These are phyloP conservation scores for Spiraea crenata DNA, from an alignment of 331 rosid species.

Conservation along the genomic window DNA sequence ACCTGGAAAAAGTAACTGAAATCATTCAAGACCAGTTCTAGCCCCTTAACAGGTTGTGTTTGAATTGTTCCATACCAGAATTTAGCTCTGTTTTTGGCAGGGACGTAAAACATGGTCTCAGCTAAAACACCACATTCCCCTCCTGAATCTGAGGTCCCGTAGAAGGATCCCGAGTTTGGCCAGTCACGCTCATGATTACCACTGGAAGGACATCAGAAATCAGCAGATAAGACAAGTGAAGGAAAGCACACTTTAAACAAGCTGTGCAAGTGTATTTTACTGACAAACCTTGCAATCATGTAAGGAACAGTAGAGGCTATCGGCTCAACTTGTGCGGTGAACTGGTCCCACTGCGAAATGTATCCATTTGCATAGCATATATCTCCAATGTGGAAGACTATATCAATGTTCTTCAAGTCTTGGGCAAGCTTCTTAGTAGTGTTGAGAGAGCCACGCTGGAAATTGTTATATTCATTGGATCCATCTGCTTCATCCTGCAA, in stretches of 20 bases:
- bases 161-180: slow-evolving; percentile 87
- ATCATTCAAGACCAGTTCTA: slow-evolving; percentile 1
- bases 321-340: slow-evolving; percentile 87
- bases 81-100: slow-evolving; percentile 78
- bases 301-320: slow-evolving; percentile 80
- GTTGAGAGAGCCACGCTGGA: slow-evolving; percentile 75
- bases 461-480: slow-evolving; percentile 84
- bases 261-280: background rate
- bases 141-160: slow-evolving; percentile 70
- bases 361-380: slow-evolving; percentile 86
- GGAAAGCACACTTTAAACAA: background rate
- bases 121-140: slow-evolving; percentile 97
- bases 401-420: slow-evolving; percentile 66
- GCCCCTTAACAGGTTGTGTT: background rate
- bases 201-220: slow-evolving; percentile 38
- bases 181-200: slow-evolving; percentile 98
- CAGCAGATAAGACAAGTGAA: slow-evolving; percentile 17
- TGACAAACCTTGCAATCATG: slow-evolving; percentile 83
- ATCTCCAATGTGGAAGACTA: slow-evolving; percentile 91
- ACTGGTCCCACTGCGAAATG: slow-evolving; percentile 94
- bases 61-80: slow-evolving; percentile 56
- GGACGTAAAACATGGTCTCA: slow-evolving; percentile 82
- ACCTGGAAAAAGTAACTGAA: slow-evolving; percentile 45
- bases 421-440: slow-evolving; percentile 66
- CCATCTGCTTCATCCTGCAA: slow-evolving; percentile 86